A percentile compares a stretch with the other conserved stretches of the same genome.
phyloP scores from a whole-genome alignment of 371 early-diverging fungal species.

The Mortierella sp. region DNA sequence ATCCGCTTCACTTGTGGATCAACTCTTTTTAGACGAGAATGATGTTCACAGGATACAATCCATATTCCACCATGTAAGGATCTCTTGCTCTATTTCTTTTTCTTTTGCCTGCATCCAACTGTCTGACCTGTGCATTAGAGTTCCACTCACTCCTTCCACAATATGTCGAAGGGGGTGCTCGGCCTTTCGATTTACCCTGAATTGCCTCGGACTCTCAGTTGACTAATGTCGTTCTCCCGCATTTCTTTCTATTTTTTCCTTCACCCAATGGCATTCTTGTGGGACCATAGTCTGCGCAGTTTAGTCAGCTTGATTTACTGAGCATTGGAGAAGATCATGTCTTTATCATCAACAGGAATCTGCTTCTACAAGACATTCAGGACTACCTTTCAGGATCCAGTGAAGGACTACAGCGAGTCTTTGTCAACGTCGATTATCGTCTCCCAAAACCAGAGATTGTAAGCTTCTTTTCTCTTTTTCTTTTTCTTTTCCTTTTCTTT shows the following conservation, averaged over 20 bases:
- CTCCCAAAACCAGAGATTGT: conserved; percentile 28
- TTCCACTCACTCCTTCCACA: background rate
- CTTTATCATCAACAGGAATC: conserved; percentile 27
- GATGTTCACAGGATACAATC: conserved; percentile 33
- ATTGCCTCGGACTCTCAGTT: too few relatives aligned
- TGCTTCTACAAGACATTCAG: conserved; percentile 27
- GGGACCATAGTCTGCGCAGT: conserved; percentile 16
- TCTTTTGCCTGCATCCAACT: background rate
- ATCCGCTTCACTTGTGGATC: conserved; percentile 33
- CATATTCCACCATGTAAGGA: conserved; percentile 39
- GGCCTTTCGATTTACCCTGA: background rate
- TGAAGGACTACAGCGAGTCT: conserved; percentile 19
- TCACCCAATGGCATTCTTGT: too few relatives aligned
- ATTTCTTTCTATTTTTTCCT: background rate
- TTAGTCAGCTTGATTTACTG: conserved; percentile 28
- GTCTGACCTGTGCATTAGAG: background rate
- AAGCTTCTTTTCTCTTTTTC: conserved; percentile 2
- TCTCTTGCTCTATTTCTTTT: background rate
- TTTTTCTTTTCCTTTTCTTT: too few relatives aligned
- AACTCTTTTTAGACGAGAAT: conserved; percentile 25
- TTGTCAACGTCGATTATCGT: conserved; percentile 36
- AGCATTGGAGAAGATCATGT: conserved; percentile 37
- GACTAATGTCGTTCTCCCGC: background rate
- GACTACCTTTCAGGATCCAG: conserved; percentile 20
- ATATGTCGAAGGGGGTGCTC: background rate